These are phyloP conservation scores for Aspergillus viridinutans DNA, from an alignment of 2,329 filamentous ascomycete species.

Conservation along the genomic window DNA sequence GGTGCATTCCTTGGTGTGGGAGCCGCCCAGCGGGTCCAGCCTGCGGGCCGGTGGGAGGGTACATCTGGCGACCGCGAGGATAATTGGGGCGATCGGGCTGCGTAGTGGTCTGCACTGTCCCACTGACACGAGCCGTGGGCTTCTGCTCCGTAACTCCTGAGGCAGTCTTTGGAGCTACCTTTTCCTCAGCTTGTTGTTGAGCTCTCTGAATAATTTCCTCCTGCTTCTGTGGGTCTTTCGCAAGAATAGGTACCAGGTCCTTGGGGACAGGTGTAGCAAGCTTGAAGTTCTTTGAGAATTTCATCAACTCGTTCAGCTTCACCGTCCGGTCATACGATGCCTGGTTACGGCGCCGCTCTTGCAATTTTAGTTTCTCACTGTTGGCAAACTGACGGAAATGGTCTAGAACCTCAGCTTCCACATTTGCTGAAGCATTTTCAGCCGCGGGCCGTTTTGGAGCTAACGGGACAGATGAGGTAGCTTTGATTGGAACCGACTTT, in stretches of 20 bases:
- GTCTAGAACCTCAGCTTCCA: slow-evolving; percentile 58
- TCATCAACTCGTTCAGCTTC: slow-evolving; percentile 90
- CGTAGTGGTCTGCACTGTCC: slow-evolving; percentile 31
- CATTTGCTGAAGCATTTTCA: slow-evolving; percentile 56
- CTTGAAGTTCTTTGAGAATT: slow-evolving; percentile 92
- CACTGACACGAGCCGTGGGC: slow-evolving; percentile 42
- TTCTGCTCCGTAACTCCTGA: slow-evolving; percentile 50
- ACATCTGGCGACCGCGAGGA: slow-evolving; percentile 44
- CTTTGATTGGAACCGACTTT: slow-evolving; percentile 22
- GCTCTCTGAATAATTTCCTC: slow-evolving; percentile 88
- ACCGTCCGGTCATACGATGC: slow-evolving; percentile 75
- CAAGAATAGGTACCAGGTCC: slow-evolving; percentile 89
- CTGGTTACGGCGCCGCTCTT: slow-evolving; percentile 54
- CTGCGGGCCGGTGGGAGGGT: slow-evolving; percentile 45
- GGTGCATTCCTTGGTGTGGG: slow-evolving; percentile 41
- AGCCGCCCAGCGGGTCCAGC: slow-evolving; percentile 38
- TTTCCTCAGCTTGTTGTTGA: slow-evolving; percentile 65
- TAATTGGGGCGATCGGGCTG: slow-evolving; percentile 47
- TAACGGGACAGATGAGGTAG: slow-evolving; percentile 23
- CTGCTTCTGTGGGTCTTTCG: slow-evolving; percentile 94
- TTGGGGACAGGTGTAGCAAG: slow-evolving; percentile 85
- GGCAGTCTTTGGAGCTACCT: slow-evolving; percentile 44
- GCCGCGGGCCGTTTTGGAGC: slow-evolving; percentile 36
- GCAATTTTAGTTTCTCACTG: slow-evolving; percentile 56
- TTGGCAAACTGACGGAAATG: slow-evolving; percentile 63